A percentile compares a stretch with the other conserved stretches of the same genome.
phyloP scores from a whole-genome alignment of 768 basidiomycete genomes.

The Hygrophoropsis aurantiaca region DNA sequence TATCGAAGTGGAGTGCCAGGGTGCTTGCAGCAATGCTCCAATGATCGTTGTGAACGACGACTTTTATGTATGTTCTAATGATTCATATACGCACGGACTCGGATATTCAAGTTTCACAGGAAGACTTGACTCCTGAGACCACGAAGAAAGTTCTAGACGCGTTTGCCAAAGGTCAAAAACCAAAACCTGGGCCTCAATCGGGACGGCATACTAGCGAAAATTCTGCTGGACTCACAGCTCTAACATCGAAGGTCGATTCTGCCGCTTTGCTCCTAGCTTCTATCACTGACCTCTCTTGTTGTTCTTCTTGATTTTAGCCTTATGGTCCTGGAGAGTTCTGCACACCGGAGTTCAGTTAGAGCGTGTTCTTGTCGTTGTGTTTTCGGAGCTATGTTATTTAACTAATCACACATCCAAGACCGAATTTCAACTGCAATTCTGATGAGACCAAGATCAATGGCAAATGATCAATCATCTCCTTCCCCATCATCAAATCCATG shows the following conservation, averaged over 20 bases:
- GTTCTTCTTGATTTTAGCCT: constrained; percentile 53
- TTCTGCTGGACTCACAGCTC: constrained; percentile 83
- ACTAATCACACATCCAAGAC: neutral
- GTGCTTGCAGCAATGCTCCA: constrained; percentile 96
- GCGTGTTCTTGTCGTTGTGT: neutral
- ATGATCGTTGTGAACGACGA: constrained; percentile 97
- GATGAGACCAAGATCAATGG: neutral
- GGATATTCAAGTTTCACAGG: constrained; percentile 48
- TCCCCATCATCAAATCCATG: constrained; percentile 79
- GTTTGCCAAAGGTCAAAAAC: constrained; percentile 79
- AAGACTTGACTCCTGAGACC: constrained; percentile 77
- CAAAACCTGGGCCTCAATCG: constrained; percentile 92
- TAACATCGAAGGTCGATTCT: constrained; percentile 64
- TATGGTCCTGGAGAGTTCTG: constrained; percentile 94
- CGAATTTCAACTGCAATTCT: neutral
- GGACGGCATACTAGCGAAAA: constrained; percentile 89
- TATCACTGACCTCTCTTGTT: constrained; percentile 2
- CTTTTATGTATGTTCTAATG: constrained; percentile 81
- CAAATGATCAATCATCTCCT: constrained; percentile 65
- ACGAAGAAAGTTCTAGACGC: constrained; percentile 80
- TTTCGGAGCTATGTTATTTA: constrained; percentile 1
- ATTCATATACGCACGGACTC: too few species aligned
- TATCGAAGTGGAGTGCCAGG: constrained; percentile 97
- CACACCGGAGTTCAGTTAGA: constrained; percentile 78
- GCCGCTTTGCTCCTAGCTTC: neutral